phyloP scores from a whole-genome alignment of 306 rosid genomes.

The Astragalus glycyphyllos region DNA sequence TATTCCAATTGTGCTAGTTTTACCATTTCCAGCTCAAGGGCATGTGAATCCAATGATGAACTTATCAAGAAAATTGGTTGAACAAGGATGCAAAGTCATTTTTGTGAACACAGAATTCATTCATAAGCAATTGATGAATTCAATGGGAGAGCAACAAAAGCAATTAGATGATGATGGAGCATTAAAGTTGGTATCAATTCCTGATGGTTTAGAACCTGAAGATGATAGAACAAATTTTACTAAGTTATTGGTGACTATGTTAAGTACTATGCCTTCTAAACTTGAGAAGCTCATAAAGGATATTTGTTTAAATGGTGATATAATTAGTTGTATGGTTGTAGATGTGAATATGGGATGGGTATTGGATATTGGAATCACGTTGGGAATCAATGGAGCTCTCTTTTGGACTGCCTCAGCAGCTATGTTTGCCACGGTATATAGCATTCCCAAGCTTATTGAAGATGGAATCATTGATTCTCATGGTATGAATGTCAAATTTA shows the following conservation, averaged over 20 bases:
- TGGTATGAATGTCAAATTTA: slow-evolving; percentile 32
- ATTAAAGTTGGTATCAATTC: slow-evolving; percentile 39
- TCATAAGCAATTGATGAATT: slow-evolving; percentile 43
- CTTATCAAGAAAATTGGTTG: slow-evolving; percentile 41
- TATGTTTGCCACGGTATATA: not conserved
- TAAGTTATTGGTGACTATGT: not conserved
- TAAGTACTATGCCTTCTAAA: slow-evolving; percentile 36
- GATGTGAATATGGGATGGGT: slow-evolving; percentile 39
- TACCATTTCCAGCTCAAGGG: slow-evolving; percentile 46
- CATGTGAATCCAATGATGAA: slow-evolving; percentile 39
- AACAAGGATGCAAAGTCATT: slow-evolving; percentile 46
- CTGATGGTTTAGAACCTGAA: slow-evolving; percentile 50
- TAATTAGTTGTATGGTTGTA: slow-evolving; percentile 25
- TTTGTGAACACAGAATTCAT: slow-evolving; percentile 48
- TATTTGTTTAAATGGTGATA: slow-evolving; percentile 1
- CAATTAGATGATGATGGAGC: not conserved
- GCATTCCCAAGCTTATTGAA: slow-evolving; percentile 42
- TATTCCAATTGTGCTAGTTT: slow-evolving; percentile 26
- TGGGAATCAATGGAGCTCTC: slow-evolving; percentile 42
- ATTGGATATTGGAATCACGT: slow-evolving; percentile 2
- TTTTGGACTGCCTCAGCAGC: slow-evolving; percentile 26
- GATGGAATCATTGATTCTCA: slow-evolving; percentile 46
- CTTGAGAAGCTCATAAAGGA: slow-evolving; percentile 53
- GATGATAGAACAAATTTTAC: slow-evolving; percentile 42
- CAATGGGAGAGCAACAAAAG: not conserved